Percentiles rank a stretch among this genome's conserved stretches.
Conservation (phyloP, 1,284 basidiomycete genomes). For the Phellinidium pouzarii region DNA sequence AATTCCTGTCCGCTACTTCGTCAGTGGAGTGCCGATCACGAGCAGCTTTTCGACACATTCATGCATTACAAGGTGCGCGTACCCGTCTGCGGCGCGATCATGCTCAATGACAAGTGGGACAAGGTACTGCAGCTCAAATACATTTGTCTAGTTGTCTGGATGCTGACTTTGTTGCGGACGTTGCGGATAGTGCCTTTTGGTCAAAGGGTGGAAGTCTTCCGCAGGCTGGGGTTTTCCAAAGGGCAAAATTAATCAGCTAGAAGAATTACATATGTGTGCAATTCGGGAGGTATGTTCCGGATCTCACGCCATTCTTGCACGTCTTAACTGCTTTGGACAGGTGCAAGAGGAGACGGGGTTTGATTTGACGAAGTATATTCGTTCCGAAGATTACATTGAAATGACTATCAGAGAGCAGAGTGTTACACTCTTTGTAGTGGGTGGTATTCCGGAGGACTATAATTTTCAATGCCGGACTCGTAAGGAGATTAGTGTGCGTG, state of each 20-base stretch:
- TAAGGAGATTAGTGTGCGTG: conserved; percentile 93
- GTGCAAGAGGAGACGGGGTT: conserved; percentile 94
- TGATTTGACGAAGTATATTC: conserved; percentile 69
- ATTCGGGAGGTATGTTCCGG: conserved; percentile 70
- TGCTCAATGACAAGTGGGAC: conserved; percentile 87
- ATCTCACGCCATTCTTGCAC: conserved; percentile 11
- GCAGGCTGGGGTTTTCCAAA: conserved; percentile 98
- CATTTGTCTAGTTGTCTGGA: conserved; percentile 1
- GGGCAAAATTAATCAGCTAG: conserved; percentile 96
- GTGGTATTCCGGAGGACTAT: conserved; percentile 85
- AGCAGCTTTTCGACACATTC: conserved; percentile 75
- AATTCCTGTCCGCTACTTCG: conserved; percentile 74
- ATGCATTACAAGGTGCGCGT: conserved; percentile 97
- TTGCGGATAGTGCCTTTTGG: conserved; percentile 69
- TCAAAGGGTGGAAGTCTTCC: conserved; percentile 96
- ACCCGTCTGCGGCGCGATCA: conserved; percentile 97
- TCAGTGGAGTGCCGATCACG: conserved; percentile 75
- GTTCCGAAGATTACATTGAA: conserved; percentile 72
- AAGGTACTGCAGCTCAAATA: conserved; percentile 53
- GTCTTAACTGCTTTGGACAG: conserved; percentile 34
- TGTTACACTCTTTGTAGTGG: conserved; percentile 89
- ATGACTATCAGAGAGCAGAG: conserved; percentile 85
- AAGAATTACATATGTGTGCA: conserved; percentile 79
- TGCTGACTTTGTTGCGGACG: not conserved
- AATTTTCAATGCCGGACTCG: conserved; percentile 90